phyloP scores from a whole-genome alignment of 805 yeast genomes.

The Lachancea sp. region DNA sequence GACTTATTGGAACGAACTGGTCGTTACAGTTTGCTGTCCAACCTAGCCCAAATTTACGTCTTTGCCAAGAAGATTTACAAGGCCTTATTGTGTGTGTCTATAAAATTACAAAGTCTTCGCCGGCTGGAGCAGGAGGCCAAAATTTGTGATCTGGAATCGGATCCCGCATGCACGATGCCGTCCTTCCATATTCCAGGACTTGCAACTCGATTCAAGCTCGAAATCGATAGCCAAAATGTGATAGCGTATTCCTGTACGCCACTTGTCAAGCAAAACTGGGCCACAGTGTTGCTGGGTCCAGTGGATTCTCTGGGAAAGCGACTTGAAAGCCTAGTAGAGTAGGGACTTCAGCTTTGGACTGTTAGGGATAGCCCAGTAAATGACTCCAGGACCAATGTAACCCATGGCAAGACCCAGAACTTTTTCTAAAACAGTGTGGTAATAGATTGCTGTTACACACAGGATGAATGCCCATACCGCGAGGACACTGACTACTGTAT shows the following conservation, averaged over 20 bases:
- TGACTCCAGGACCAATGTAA: constrained; percentile 41
- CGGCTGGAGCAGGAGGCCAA: constrained; percentile 11
- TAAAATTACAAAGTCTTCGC: constrained; percentile 14
- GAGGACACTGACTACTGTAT: constrained; percentile 17
- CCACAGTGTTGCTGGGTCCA: constrained; percentile 20
- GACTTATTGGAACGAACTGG: constrained; percentile 15
- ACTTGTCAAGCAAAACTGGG: constrained; percentile 11
- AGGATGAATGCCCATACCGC: constrained; percentile 52
- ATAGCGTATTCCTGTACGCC: constrained; percentile 14
- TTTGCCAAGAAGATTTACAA: constrained; percentile 26
- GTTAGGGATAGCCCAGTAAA: constrained; percentile 35
- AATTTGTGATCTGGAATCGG: constrained; percentile 17
- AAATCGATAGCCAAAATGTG: constrained; percentile 15
- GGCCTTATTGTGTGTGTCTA: constrained; percentile 12
- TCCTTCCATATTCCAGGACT: neutral
- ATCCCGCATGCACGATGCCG: constrained; percentile 8
- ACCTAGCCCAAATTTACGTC: constrained; percentile 18
- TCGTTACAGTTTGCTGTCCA: constrained; percentile 9
- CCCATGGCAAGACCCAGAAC: constrained; percentile 64
- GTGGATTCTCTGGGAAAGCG: constrained; percentile 13
- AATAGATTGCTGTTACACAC: constrained; percentile 71
- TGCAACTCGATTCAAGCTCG: constrained; percentile 11
- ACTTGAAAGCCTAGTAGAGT: constrained; percentile 9
- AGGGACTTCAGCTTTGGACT: constrained; percentile 5
- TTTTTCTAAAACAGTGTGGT: constrained; percentile 76